Evolutionary conservation across 2,329 filamentous ascomycete species (phyloP).

Genomic region (Ascochyta lentis): DNA sequence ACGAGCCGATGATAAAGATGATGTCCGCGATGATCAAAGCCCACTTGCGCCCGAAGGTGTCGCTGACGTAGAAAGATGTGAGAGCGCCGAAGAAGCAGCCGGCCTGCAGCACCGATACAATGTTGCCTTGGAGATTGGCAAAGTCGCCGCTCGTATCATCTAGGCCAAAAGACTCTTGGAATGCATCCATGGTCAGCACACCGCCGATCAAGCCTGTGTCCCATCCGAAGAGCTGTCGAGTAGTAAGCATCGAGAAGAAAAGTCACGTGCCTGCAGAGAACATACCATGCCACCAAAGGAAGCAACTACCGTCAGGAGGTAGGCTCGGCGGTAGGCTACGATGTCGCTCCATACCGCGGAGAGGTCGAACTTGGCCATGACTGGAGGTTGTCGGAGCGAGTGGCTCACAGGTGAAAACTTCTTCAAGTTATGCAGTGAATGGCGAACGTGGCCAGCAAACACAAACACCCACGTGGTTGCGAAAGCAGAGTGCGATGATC

Average conservation of each 20-base stretch:
- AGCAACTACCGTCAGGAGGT: conserved; percentile 52
- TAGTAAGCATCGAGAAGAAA: neutral
- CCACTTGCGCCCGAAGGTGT: conserved; percentile 51
- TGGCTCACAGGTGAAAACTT: neutral
- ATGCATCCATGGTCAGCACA: conserved; percentile 53
- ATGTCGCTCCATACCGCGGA: conserved; percentile 48
- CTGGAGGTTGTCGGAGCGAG: neutral
- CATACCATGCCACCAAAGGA: conserved; percentile 51
- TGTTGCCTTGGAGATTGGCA: conserved; percentile 52
- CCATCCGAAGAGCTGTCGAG: conserved; percentile 44
- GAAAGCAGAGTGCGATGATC: neutral
- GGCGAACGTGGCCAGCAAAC: neutral
- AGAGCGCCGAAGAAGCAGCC: conserved; percentile 56
- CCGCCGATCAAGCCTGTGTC: conserved; percentile 49
- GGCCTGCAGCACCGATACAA: conserved; percentile 53
- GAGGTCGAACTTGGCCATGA: conserved; percentile 45
- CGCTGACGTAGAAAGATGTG: conserved; percentile 51
- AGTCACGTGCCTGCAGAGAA: neutral
- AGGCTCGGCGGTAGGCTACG: conserved; percentile 50
- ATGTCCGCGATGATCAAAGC: conserved; percentile 52
- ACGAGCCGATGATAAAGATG: conserved; percentile 52
- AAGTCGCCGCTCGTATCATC: conserved; percentile 42
- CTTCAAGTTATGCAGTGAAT: neutral
- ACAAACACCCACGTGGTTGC: neutral
- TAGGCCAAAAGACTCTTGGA: conserved; percentile 52